A percentile compares a stretch with the other conserved stretches of the same genome.
Conservation (phyloP, 768 basidiomycete genomes). For the Suillus hirtellus region DNA sequence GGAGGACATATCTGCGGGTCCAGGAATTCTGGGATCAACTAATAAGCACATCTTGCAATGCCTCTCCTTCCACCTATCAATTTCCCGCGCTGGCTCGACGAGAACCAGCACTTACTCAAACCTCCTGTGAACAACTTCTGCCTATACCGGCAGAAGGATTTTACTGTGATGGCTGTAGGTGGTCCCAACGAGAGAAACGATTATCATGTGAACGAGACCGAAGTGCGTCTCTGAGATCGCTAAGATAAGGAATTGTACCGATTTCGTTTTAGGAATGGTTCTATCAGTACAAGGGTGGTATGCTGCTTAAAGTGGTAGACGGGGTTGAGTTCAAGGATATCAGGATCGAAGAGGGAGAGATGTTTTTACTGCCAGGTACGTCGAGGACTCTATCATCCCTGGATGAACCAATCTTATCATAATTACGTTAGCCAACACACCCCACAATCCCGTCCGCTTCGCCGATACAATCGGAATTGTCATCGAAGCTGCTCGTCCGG, state of each 20-base stretch:
- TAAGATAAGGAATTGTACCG: background rate
- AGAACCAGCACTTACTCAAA: conserved; percentile 77
- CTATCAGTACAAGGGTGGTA: conserved; percentile 93
- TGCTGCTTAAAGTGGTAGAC: conserved; percentile 87
- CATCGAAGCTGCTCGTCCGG: conserved; percentile 81
- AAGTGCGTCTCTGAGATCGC: conserved; percentile 46
- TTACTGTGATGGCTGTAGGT: conserved; percentile 93
- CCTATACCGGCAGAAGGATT: conserved; percentile 80
- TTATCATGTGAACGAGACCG: conserved; percentile 95
- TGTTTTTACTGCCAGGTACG: conserved; percentile 92
- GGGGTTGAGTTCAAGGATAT: conserved; percentile 82
- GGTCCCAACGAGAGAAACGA: conserved; percentile 94
- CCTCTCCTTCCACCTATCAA: conserved; percentile 82
- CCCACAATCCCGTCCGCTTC: conserved; percentile 93
- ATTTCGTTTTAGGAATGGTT: conserved; percentile 80
- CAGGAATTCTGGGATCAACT: too few relatives aligned
- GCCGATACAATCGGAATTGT: conserved; percentile 91
- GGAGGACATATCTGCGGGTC: too few relatives aligned
- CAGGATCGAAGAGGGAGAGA: conserved; percentile 89
- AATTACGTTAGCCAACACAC: conserved; percentile 75
- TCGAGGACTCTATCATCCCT: conserved; percentile 1
- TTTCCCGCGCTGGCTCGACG: conserved; percentile 83
- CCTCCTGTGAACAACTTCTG: conserved; percentile 95
- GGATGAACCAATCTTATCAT: conserved; percentile 1
- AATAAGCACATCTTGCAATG: conserved; percentile 40